Percentiles rank a stretch among this genome's conserved stretches.
Evolutionary conservation across 2,329 filamentous ascomycete species (phyloP).

Genomic region (Pseudodiploospora longispora): DNA sequence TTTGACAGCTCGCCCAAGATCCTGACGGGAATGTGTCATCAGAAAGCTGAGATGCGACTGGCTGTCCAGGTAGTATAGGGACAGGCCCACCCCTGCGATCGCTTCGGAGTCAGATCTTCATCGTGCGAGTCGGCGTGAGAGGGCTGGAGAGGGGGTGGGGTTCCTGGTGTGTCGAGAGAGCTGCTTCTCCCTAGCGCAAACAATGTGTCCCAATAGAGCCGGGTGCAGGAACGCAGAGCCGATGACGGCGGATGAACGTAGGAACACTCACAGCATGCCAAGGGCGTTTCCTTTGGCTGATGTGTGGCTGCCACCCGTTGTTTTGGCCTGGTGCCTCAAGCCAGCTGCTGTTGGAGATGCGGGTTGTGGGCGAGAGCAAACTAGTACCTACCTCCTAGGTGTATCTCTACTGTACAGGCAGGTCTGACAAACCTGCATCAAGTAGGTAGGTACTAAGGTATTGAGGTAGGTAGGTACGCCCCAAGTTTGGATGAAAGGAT

Average conservation of each 20-base stretch:
- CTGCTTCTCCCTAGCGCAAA: neutral
- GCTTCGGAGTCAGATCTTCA: conserved; percentile 9
- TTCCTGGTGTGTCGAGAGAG: neutral
- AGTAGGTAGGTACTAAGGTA: too few relatives aligned
- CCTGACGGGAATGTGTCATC: neutral
- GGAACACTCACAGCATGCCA: conserved; percentile 4
- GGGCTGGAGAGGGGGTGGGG: conserved; percentile 2
- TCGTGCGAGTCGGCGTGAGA: conserved; percentile 3
- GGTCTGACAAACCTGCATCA: too few relatives aligned
- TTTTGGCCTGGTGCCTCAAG: too few relatives aligned
- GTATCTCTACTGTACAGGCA: too few relatives aligned
- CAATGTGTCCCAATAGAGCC: neutral
- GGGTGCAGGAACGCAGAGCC: conserved; percentile 1
- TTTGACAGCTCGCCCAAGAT: conserved; percentile 5
- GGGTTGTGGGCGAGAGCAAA: too few relatives aligned
- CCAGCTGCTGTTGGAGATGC: too few relatives aligned
- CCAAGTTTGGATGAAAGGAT: too few relatives aligned
- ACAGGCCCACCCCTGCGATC: conserved; percentile 1
- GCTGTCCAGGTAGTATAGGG: too few relatives aligned
- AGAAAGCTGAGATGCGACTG: neutral
- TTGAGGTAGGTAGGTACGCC: too few relatives aligned
- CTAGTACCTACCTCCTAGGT: too few relatives aligned
- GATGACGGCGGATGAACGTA: conserved; percentile 1
- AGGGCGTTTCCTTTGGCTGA: conserved; percentile 4
- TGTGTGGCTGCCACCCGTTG: neutral